A percentile compares a stretch with the other conserved stretches of the same genome.
Conservation (phyloP, 73 alveolate species). For the Paramecium octaurelia region DNA sequence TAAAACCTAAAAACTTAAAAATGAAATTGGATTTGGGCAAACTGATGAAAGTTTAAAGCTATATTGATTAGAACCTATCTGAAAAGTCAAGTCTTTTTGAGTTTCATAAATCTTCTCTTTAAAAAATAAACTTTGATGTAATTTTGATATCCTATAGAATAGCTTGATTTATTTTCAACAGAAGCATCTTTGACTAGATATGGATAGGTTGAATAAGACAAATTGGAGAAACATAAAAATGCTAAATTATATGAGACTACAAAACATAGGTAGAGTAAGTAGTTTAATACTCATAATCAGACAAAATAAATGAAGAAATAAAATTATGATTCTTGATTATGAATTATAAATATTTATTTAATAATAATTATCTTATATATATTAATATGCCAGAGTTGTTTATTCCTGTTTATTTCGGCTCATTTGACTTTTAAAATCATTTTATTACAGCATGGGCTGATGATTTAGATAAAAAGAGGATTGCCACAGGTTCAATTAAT, state of each 20-base stretch:
- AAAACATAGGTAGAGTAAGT: not conserved
- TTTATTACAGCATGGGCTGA: constrained; percentile 8
- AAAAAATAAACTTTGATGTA: not conserved
- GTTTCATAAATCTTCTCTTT: not conserved
- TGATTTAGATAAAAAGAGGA: not conserved
- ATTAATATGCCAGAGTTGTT: constrained; percentile 15
- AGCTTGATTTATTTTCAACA: not conserved
- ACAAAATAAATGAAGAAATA: not conserved
- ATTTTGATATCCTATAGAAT: not conserved
- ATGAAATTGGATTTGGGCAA: constrained; percentile 35
- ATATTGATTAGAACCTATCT: not conserved
- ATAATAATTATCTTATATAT: not conserved
- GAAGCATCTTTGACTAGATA: not conserved
- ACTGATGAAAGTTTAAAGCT: not conserved
- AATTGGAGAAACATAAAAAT: not conserved
- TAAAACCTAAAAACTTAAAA: not conserved
- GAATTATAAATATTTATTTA: not conserved
- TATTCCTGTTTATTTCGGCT: constrained; percentile 11
- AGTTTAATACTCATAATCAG: not conserved
- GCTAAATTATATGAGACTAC: not conserved
- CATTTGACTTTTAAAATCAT: not conserved
- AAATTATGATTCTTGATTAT: not conserved
- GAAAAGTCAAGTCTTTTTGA: not conserved
- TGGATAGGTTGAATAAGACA: not conserved
- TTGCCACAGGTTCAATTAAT: constrained; percentile 34